These are phyloP conservation scores for Metschnikowia peoriensis DNA, from an alignment of 805 yeast species.

Conservation along the genomic window DNA sequence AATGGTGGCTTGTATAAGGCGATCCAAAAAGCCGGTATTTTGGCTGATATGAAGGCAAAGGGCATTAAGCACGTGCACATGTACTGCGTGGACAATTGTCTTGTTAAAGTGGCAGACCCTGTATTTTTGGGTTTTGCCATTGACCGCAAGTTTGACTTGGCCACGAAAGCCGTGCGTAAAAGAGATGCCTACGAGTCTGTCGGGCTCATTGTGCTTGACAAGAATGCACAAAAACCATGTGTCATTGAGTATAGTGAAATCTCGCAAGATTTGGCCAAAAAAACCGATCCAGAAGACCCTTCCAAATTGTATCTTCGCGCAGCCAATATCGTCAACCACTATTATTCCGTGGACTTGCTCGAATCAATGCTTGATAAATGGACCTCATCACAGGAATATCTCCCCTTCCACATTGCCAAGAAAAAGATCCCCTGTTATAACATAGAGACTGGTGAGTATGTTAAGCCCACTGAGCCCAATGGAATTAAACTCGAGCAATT, in stretches of 20 bases:
- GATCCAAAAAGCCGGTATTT: constrained; percentile 56
- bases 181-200: constrained; percentile 84
- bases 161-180: constrained; percentile 94
- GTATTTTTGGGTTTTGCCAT: constrained; percentile 83
- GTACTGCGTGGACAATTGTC: constrained; percentile 94
- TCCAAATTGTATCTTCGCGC: constrained; percentile 72
- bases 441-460: constrained; percentile 40
- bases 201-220: constrained; percentile 81
- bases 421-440: constrained; percentile 76
- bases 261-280: constrained; percentile 66
- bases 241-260: constrained; percentile 96
- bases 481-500: constrained; percentile 96
- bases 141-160: constrained; percentile 61
- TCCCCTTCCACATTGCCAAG: constrained; percentile 94
- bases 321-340: constrained; percentile 96
- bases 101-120: constrained; percentile 94
- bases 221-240: constrained; percentile 60
- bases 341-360: constrained; percentile 80
- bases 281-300: constrained; percentile 52
- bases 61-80: constrained; percentile 89
- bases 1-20: constrained; percentile 97
- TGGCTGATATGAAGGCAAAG: constrained; percentile 63
- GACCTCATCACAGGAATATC: constrained; percentile 58
- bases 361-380: constrained; percentile 59
- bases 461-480: constrained; percentile 73